Evolutionary conservation across 331 rosid species (phyloP).

Genomic region (Telfairia occidentalis): DNA sequence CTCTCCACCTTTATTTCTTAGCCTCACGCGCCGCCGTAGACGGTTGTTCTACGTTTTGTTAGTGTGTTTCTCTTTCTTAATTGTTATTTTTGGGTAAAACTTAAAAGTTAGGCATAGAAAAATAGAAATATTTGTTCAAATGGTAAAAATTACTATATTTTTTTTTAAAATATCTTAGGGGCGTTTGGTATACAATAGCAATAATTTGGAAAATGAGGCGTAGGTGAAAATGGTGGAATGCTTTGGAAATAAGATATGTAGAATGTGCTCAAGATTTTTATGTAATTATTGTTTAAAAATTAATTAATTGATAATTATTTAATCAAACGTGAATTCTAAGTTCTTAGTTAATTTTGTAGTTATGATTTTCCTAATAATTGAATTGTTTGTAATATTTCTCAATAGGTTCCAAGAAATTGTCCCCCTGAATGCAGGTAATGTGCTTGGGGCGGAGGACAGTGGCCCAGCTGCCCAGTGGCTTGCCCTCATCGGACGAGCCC

Average conservation of each 20-base stretch:
- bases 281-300: no score
- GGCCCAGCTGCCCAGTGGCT: constrained; percentile 76
- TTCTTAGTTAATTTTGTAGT: background rate
- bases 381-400: background rate
- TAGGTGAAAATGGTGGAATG: background rate
- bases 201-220: background rate
- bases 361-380: background rate
- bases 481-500: constrained; percentile 39
- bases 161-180: background rate
- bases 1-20: background rate
- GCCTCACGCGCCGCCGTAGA: background rate
- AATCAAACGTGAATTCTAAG: no score
- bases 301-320: no score
- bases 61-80: background rate
- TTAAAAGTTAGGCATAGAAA: background rate
- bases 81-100: background rate
- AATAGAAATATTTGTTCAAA: background rate
- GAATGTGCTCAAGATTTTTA: no score
- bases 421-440: constrained; percentile 79
- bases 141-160: background rate
- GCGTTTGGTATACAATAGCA: background rate
- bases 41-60: background rate
- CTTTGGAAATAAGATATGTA: background rate
- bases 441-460: constrained; percentile 72
- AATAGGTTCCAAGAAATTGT: constrained; percentile 90